These are phyloP conservation scores for Melaleuca quinquenervia DNA, from an alignment of 345 rosid genomes.

Conservation along the genomic window DNA sequence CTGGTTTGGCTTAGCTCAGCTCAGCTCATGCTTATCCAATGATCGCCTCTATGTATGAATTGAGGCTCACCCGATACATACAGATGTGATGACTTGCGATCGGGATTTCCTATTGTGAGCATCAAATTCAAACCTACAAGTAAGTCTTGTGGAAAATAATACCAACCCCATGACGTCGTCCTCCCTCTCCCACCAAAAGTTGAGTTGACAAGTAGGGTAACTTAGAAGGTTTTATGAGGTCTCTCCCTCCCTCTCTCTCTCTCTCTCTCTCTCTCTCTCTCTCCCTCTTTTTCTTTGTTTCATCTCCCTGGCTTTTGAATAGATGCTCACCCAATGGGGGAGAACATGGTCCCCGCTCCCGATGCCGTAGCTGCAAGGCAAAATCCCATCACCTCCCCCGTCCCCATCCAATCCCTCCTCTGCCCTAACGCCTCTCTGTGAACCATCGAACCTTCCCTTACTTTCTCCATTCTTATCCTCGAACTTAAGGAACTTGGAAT, in stretches of 20 bases:
- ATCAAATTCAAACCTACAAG: background rate
- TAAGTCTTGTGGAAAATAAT: background rate
- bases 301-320: background rate
- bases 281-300: background rate
- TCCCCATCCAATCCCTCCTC: background rate
- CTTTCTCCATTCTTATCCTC: background rate
- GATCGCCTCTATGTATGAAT: accelerated
- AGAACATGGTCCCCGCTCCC: background rate
- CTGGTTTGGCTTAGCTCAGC: background rate
- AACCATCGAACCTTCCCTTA: background rate
- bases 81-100: background rate
- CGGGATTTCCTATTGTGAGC: background rate
- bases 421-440: background rate
- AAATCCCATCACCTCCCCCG: background rate
- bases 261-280: background rate
- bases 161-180: background rate
- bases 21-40: background rate
- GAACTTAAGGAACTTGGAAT: background rate
- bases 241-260: background rate
- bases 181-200: background rate
- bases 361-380: background rate
- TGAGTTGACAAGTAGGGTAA: background rate
- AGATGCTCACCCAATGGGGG: background rate
- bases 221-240: background rate
- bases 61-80: background rate